Base-by-base conservation (phyloP, 2,329 filamentous ascomycete species). In the Westerdykella aurantiaca region DNA sequence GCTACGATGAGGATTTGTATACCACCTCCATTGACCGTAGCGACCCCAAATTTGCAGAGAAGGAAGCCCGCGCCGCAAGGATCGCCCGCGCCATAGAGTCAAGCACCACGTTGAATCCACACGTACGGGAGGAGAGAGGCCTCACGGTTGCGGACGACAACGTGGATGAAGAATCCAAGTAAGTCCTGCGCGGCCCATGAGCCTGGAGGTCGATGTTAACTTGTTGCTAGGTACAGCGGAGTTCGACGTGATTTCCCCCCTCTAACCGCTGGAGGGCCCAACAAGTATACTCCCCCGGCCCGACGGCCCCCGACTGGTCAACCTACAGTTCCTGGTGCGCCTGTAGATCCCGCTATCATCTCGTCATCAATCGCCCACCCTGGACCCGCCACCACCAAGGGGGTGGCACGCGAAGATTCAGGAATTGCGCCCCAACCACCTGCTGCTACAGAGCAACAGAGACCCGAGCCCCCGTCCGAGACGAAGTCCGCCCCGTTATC, bases 1-100 rank as follows among this genome's bases (percentile, higher is more conserved):
- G 89, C 57, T 98, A 97, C 64, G 83, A 97, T 60, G 93, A 97
- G 69, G 89, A 87, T 56, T 81, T 93, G 35, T 98, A 98, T 71
- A 98, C 93, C 1, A 98, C 93, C 9, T 72, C 80, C 34, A 94
- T 98, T 60, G 82, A 98, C 68, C 88, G 83, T 60, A 86, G 70
- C 50, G 83, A 95, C 56, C 90, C 93, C 1, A 76, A 85, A 42
- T 96, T 94, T 68, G 83, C 80, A 51, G 81, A 88, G 65, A 81
- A 84, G 51, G 77, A 86, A 56, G 88, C 86, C 3, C 79, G 83
- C 31, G 93, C 64, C 13, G 88, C 90, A 17, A 83, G 78, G 53
- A 86, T 91, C 60, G 93, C 89, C 17, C 82, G 86, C 47, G 91
- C 97, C 67, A 98, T 98, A 56, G 88, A 96, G 68, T 76, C 79